Percentiles rank a stretch among this genome's conserved stretches.
phyloP scores from a whole-genome alignment of 139 green algal genomes.

The Chlamydomonas schloesseri region DNA sequence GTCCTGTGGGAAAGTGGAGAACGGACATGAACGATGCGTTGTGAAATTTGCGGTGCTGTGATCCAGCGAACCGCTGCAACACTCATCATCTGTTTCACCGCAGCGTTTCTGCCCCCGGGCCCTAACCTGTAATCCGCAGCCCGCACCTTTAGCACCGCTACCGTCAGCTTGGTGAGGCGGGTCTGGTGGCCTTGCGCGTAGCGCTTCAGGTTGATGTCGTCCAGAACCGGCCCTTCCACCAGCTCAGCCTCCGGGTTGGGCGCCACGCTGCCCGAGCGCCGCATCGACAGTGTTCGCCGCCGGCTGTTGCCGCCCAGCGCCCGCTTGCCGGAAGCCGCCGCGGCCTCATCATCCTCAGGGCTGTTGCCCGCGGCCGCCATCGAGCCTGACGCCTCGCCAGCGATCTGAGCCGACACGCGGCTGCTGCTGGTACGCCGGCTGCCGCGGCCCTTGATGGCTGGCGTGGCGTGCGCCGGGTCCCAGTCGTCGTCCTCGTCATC shows the following conservation, averaged over 20 bases:
- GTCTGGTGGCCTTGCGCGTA: slow-evolving; percentile 28
- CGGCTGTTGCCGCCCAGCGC: background rate
- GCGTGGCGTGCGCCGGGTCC: slow-evolving; percentile 64
- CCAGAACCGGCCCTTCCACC: slow-evolving; percentile 7
- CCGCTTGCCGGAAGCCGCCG: background rate
- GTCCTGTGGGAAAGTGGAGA: background rate
- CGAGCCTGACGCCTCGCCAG: no score
- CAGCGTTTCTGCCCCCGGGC: no score
- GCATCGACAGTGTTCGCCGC: background rate
- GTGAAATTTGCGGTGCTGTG: background rate
- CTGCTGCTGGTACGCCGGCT: background rate
- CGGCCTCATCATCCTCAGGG: background rate
- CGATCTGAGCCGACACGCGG: background rate
- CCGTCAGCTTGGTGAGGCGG: slow-evolving; percentile 64
- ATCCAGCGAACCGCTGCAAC: no score
- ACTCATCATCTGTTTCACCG: background rate
- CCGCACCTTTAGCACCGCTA: slow-evolving; percentile 57
- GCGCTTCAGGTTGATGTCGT: slow-evolving; percentile 40
- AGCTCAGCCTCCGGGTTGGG: background rate
- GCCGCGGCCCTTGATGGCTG: background rate
- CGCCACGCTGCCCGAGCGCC: background rate
- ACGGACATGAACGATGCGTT: background rate
- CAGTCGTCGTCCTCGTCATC: slow-evolving; percentile 56
- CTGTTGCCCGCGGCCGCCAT: background rate
- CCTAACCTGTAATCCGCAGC: no score